Base-by-base conservation (phyloP, 306 rosid species). In the Medicago lupulina region DNA sequence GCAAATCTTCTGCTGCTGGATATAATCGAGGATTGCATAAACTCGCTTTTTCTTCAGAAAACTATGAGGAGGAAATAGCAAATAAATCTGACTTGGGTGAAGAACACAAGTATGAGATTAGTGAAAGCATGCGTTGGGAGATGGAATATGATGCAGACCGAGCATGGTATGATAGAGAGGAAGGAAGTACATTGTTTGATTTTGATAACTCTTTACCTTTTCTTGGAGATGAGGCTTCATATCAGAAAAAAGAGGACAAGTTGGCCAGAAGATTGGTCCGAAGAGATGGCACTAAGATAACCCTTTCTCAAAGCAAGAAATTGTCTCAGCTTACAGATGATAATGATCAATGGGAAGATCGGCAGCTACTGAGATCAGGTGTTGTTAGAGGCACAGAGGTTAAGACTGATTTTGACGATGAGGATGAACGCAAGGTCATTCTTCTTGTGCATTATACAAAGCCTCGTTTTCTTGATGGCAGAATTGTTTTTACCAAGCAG, bases 121-220 rank as follows among this genome's bases (percentile, higher is more conserved):
- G 89, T 71, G 98, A 95, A 85, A 90, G 91, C 80, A 92, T 95
- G 98, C 96, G 93, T 15, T 47, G 31, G 70, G 97, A 95, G 92
- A 95, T 92, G 97, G 98, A 95, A 83, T 90, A 90, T 21, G 60
- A 92, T 80, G 89, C 96, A 62, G 98, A 95, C 64, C 93, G 97
- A 69, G 97, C 98, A 76, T 95, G 98, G 98, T 95, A 95, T 75
- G 98, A 95, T 82, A 89, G 96, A 84, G 98, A 95, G 83, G 98
- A 95, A 84, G 98, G 97, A 46, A 92, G 87, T 77, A 83, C 97
- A 55, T 60, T 87, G 92, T 92, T 76, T 63, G 97, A 95, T 77
- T 71, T 87, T 0, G 98, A 95, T 82, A 89, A 82, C 81, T 86
- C 98, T 6, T 88, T 96, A 9, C 53, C 80, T 63, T 95, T 89